Evolutionary conservation across 192 early-diverging fungal genomes (phyloP), one percentile per base, ranked within the genome.

Genomic region (Umbelopsis sp.): DNA sequence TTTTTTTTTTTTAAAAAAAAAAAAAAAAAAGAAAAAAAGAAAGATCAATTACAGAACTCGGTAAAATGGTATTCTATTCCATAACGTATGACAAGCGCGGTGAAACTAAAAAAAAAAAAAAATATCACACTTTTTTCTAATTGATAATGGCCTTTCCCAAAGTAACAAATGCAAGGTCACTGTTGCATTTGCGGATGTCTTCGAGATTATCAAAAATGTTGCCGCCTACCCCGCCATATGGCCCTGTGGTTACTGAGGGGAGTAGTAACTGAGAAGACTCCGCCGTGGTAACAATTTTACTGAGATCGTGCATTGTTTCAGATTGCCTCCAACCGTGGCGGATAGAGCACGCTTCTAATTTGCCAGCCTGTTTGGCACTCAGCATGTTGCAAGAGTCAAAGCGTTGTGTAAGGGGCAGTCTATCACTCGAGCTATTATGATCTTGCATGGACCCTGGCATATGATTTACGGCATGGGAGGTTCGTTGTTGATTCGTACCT

Each of bases 181-280:
- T 62, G n/a, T 62, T 62, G n/a, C 56, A 62, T 62, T 62, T 62
- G 0, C 56, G 56, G 56, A 62, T 9, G n/a, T 62, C 56, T 34
- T 62, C 56, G 31, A 62, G 16, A 20, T 62, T 62, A 20, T 62
- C 29, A 32, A 62, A 62, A n/a, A 62, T 62, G 31, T 62, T 62
- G 9, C 56, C 56, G 26, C 56, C 56, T 14, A 62, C 56, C 7
- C 56, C 56, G 26, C 56, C 56, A 14, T 12, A 62, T 0, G 56
- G 56, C 17, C 56, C 56, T 26, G 26, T 62, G 0, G 56, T 62
- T 7, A 31, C 11, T 2, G 56, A 62, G 3, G 56, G 12, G 26
- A 62, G 14, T 14, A 62, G 26, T 2, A 62, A 6, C 26, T 62
- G 29, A 17, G 31, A 34, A 26, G 56, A 26, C 31, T 62, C 56